Evolutionary conservation across 2,329 filamentous ascomycete genomes (phyloP), one percentile per base, ranked within the genome.

Genomic region (Ophiocordyceps robertsii): DNA sequence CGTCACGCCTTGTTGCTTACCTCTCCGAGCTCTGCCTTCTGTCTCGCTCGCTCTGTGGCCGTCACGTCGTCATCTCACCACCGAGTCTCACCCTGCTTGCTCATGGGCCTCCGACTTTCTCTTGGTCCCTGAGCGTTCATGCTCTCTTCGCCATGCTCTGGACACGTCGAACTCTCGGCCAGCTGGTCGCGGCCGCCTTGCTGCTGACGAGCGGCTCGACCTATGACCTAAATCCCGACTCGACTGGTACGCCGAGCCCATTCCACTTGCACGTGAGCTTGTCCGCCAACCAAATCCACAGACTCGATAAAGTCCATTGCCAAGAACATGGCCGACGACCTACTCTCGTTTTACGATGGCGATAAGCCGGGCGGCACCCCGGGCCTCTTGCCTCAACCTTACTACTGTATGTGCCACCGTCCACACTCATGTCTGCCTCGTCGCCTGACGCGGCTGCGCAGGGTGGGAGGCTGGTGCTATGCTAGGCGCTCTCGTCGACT

Each of bases 401-500:
- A 75, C 46, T 76, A 74, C 54, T 75, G 72, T 73, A 57, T 51
- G 68, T 56, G 10, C 27, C 14, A 1, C 8, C 3, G 16, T 37
- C 32, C 11, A 10, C 13, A 29, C 10, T 11, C 29, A 12, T 21
- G 13, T 3, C 13, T 11, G 21, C 16, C 3, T 19, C 10, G 10
- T 16, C 17, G 16, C 6, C 33, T 36, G 33, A 36, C 29, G 14
- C 14, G 21, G n/a, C 27, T n/a, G 12, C 17, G 3, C 44, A 75
- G 72, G 73, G 73, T 88, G 79, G 84, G 82, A 84, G 62, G 81
- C 70, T 11, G 84, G 84, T 41, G 82, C 82, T 44, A 77, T 89
- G 67, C 70, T 80, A 61, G 75, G 75, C 19, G 69, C 81, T 3
- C 65, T 92, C 47, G 69, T 93, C 42, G 84, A 92, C 53, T 92